phyloP scores from a whole-genome alignment of 495 filamentous ascomycete genomes.

The Cercophora sp. region DNA sequence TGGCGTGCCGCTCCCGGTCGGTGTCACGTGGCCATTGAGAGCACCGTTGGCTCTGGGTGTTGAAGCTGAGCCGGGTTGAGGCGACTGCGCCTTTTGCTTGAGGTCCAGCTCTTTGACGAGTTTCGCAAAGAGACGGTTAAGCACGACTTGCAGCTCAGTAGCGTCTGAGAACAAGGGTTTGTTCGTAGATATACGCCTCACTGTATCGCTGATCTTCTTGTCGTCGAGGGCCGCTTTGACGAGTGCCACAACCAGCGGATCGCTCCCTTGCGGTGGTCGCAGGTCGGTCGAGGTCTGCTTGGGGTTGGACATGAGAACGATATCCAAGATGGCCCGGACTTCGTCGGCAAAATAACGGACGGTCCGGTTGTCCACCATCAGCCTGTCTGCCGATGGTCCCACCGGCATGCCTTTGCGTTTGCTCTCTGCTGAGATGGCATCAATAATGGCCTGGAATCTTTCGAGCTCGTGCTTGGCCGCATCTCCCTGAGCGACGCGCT shows the following conservation, averaged over 20 bases:
- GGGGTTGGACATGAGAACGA: conserved; percentile 43
- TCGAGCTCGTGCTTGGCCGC: conserved; percentile 76
- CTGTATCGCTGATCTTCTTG: conserved; percentile 31
- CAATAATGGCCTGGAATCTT: conserved; percentile 88
- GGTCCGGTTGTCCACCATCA: conserved; percentile 41
- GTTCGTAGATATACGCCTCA: conserved; percentile 38
- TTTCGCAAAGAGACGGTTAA: conserved; percentile 33
- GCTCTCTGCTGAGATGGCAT: conserved; percentile 68
- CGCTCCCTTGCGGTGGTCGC: conserved; percentile 37
- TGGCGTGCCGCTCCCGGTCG: conserved; percentile 18
- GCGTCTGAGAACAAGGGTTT: conserved; percentile 41
- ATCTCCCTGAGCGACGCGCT: conserved; percentile 83
- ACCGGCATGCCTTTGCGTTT: conserved; percentile 38
- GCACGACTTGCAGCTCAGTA: conserved; percentile 37
- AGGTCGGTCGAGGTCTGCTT: conserved; percentile 39
- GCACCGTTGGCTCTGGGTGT: conserved; percentile 18
- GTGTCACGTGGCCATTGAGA: conserved; percentile 20
- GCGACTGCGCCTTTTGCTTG: conserved; percentile 20
- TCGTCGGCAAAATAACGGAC: conserved; percentile 49
- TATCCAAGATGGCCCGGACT: conserved; percentile 44
- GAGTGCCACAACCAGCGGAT: conserved; percentile 40
- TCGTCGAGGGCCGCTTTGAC: conserved; percentile 44
- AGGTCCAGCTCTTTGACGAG: conserved; percentile 28
- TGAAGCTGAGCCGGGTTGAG: conserved; percentile 2
- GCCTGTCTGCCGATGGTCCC: conserved; percentile 40